Evolutionary conservation across 768 basidiomycete genomes (phyloP).

Genomic region (Suillus spraguei): DNA sequence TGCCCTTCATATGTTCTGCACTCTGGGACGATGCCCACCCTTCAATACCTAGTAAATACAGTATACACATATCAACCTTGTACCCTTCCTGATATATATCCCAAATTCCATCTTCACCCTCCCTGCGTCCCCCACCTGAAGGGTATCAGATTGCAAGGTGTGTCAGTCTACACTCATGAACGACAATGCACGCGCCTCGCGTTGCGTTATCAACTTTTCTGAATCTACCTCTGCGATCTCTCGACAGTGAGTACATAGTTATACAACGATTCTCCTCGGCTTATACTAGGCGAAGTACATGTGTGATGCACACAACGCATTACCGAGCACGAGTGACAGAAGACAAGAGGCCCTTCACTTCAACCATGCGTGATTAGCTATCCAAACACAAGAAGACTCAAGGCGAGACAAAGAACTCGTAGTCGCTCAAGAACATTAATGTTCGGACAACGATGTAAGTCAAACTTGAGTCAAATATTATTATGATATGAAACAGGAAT

Average conservation of each 20-base stretch:
- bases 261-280: background rate
- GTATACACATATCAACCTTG: background rate
- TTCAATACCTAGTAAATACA: background rate
- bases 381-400: background rate
- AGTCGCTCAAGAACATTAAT: background rate
- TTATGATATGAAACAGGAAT: background rate
- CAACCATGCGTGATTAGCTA: background rate
- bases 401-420: too few relatives aligned
- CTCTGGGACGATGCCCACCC: background rate
- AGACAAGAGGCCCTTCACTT: background rate
- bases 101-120: background rate
- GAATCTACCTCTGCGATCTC: background rate
- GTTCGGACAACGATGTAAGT: background rate
- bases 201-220: background rate
- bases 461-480: background rate
- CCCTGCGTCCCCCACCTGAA: background rate
- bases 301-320: background rate
- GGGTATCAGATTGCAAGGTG: background rate
- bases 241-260: background rate
- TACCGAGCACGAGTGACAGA: background rate
- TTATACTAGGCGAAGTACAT: background rate
- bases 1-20: background rate
- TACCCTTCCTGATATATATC: background rate
- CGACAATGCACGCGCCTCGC: background rate
- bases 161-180: background rate